phyloP scores from a whole-genome alignment of 1,139 yeast genomes.

The Candida tetrigidarum region DNA sequence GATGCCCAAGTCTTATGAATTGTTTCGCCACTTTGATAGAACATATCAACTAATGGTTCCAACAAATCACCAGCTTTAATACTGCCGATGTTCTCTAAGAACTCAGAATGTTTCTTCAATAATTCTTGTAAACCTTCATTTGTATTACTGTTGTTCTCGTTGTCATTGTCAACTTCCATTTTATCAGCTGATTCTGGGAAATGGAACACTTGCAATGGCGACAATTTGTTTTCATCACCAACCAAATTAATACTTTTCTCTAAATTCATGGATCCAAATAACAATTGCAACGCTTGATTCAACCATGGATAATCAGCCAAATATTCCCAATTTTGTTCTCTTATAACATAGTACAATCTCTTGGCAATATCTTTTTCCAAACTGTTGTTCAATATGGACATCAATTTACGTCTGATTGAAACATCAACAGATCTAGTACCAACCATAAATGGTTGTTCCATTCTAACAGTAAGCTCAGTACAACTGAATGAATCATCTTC shows the following conservation, averaged over 20 bases:
- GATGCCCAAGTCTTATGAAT: slow-evolving; percentile 86
- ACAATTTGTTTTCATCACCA: slow-evolving; percentile 55
- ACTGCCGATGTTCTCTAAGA: slow-evolving; percentile 48
- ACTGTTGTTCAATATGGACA: slow-evolving; percentile 80
- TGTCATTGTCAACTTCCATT: slow-evolving; percentile 39
- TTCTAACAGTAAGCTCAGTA: slow-evolving; percentile 89
- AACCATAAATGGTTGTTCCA: slow-evolving; percentile 96
- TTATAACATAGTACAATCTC: slow-evolving; percentile 79
- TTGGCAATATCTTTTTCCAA: slow-evolving; percentile 80
- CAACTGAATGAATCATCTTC: slow-evolving; percentile 79
- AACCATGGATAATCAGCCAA: slow-evolving; percentile 94
- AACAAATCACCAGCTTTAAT: slow-evolving; percentile 64
- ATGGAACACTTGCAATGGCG: slow-evolving; percentile 54
- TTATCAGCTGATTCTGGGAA: slow-evolving; percentile 27
- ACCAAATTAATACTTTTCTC: slow-evolving; percentile 50
- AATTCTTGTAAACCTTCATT: slow-evolving; percentile 34
- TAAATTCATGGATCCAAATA: slow-evolving; percentile 76
- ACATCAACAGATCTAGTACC: slow-evolving; percentile 89
- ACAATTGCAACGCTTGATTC: slow-evolving; percentile 87
- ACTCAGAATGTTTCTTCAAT: slow-evolving; percentile 52
- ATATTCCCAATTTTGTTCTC: slow-evolving; percentile 97
- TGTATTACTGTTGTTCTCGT: too few species aligned
- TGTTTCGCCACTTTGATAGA: slow-evolving; percentile 79
- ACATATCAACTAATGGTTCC: slow-evolving; percentile 77
- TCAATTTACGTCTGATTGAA: slow-evolving; percentile 72